phyloP scores from a whole-genome alignment of 78 protist genomes.

The Polysphondylium violaceum region DNA sequence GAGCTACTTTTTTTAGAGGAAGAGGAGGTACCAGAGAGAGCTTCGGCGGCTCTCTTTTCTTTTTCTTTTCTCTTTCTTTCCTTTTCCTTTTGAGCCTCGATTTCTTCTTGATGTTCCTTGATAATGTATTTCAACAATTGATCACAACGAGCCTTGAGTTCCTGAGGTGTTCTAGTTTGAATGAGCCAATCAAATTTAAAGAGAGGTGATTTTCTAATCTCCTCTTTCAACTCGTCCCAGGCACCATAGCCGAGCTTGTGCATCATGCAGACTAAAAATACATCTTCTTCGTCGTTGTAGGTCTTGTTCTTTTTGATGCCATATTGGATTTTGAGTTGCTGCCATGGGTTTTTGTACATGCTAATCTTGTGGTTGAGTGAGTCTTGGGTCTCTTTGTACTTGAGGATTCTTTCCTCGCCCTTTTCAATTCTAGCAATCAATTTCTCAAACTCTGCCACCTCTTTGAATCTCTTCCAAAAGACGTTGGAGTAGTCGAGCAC shows the following conservation, averaged over 20 bases:
- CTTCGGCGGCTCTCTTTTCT: not conserved
- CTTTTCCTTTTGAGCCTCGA: slow-evolving; percentile 19
- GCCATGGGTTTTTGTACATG: slow-evolving; percentile 82
- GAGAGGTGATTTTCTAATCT: slow-evolving; percentile 80
- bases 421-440: slow-evolving; percentile 64
- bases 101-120: slow-evolving; percentile 75
- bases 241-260: slow-evolving; percentile 86
- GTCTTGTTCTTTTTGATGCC: slow-evolving; percentile 63
- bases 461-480: slow-evolving; percentile 73
- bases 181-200: slow-evolving; percentile 94
- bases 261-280: slow-evolving; percentile 84
- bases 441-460: slow-evolving; percentile 80
- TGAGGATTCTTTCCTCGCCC: slow-evolving; percentile 80
- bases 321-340: slow-evolving; percentile 70
- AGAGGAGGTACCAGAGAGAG: not conserved
- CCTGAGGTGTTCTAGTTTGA: slow-evolving; percentile 83
- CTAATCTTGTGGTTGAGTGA: slow-evolving; percentile 69
- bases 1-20: not conserved
- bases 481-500: slow-evolving; percentile 73
- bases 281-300: slow-evolving; percentile 88
- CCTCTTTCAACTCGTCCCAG: slow-evolving; percentile 80
- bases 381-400: slow-evolving; percentile 23
- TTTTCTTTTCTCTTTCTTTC: slow-evolving; percentile 41
- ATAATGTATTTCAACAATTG: slow-evolving; percentile 59
- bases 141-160: slow-evolving; percentile 74